Evolutionary conservation across 1,139 yeast genomes (phyloP), one percentile per base, ranked within the genome.

Genomic region (Kodamaea sp.): DNA sequence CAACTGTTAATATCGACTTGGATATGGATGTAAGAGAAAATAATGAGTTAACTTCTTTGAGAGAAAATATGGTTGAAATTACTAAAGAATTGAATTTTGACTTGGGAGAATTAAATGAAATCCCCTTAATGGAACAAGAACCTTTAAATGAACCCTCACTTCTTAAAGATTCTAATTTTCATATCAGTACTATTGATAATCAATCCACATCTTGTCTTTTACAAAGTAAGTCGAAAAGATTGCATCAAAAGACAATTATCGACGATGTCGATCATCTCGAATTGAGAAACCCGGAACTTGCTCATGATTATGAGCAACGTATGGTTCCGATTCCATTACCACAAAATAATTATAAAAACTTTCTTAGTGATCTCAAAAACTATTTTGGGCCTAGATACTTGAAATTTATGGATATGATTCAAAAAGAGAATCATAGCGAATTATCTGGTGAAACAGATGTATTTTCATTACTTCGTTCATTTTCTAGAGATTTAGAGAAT

Each of bases 91-190:
- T 34, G 26, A 37, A 41, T 8, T 45, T 49, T 30, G 43, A 48
- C 24, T 34, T 47, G 11, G 44, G 44, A 2, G 44, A 39, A 2
- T 22, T 36, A 8, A 35, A 37, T 11, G 43, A 39, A 6, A 24
- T 29, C 6, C 40, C 41, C 1, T 39, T 30, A 6, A 26, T 34
- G 7, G 35, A 29, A 7, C 38, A 26, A 1, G 40, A 35, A 2
- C 24, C 31, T 5, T 32, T 25, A 8, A 41, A 36, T 11, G 29
- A 15, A n/a, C 20, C 20, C 4, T 15, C 20, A 15, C 38, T 46
- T 8, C 40, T 44, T 8, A 40, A 39, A 27, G 52, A 50, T 27
- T 41, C 48, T 6, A 39, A 44, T 25, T 49, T 49, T 30, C 49
- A 44, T 25, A 23, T 48, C 27, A 43, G 52, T 2, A 46, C 50